Base-by-base conservation (phyloP, 352 stramenopile genomes). In the Globisporangium echinulatum region DNA sequence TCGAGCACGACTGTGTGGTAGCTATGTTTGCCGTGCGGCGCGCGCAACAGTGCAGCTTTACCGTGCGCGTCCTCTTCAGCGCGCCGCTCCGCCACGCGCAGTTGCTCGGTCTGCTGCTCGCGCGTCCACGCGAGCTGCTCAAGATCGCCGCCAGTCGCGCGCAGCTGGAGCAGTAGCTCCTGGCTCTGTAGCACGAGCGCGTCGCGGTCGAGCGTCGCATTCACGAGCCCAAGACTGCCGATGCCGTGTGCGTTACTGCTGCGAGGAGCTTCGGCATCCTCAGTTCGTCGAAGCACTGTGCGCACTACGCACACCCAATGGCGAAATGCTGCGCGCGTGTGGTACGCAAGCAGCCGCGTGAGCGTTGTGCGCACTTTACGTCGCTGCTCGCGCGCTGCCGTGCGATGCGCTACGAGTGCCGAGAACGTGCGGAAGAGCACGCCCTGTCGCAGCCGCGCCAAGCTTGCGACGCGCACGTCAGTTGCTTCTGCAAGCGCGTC, bases 151-250 rank as follows among this genome's bases (percentile, higher is more conserved):
- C 79, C 69, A 4, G 78, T 82, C 52, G 59, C 52, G 6, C 68
- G 75, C 8, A 90, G 64, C 33, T 82, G 54, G 14, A 74, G 61
- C 0, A 90, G 58, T 0, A 85, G 47, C 40, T 69, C 56, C 42
- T 82, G 72, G 33, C 75, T 64, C 33, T 88, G 76, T 4, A 74
- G 59, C 39, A 80, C 54, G 11, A 90, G 38, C 37, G 84, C 75
- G 37, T 79, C 71, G 15, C 81, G 73, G 0, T 71, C 75, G 8
- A 86, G 62, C 11, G 75, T 64, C 7, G 75, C 75, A 53, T 81
- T 80, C 54, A 79, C 52, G 5, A 90, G 52, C 11, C 68, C 66
- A 5, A 77, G 62, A 43, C 71, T 88, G 0, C 79, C 79, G 46
- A 87, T 56, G 9, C 77, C 79, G 57, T 39, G 58, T 11, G 38